phyloP scores from a whole-genome alignment of 345 rosid genomes.

The Citrus maxima region DNA sequence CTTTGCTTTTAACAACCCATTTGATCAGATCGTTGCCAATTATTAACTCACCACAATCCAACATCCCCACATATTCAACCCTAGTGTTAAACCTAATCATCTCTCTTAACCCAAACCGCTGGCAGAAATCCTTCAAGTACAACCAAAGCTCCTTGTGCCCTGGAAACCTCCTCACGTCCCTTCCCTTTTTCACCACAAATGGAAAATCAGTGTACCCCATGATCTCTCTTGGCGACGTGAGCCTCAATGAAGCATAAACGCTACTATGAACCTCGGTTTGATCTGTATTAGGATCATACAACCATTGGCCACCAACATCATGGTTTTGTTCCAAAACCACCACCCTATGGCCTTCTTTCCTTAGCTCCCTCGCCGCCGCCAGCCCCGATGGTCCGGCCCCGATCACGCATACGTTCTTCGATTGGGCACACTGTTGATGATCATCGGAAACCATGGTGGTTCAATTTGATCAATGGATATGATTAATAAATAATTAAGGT shows the following conservation, averaged over 20 bases:
- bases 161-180: slow-evolving; percentile 82
- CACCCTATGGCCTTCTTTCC: slow-evolving; percentile 74
- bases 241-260: slow-evolving; percentile 73
- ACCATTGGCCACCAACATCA: slow-evolving; percentile 93
- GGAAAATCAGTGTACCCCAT: slow-evolving; percentile 94
- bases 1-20: slow-evolving; percentile 73
- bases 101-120: slow-evolving; percentile 61
- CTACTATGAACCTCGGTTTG: slow-evolving; percentile 73
- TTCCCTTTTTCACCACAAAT: slow-evolving; percentile 62
- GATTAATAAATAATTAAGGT: neutral
- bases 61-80: slow-evolving; percentile 77
- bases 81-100: slow-evolving; percentile 74
- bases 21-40: slow-evolving; percentile 36
- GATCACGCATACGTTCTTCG: slow-evolving; percentile 74
- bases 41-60: slow-evolving; percentile 33
- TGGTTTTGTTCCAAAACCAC: slow-evolving; percentile 81
- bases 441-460: slow-evolving; percentile 45
- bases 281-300: slow-evolving; percentile 58
- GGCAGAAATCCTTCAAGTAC: slow-evolving; percentile 73
- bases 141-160: slow-evolving; percentile 80
- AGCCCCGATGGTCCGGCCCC: slow-evolving; percentile 96
- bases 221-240: slow-evolving; percentile 75
- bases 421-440: neutral
- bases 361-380: slow-evolving; percentile 80
- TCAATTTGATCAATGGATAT: neutral